These are phyloP conservation scores for Candida buenavistaensis DNA, from an alignment of 1,139 yeast species.

Conservation along the genomic window DNA sequence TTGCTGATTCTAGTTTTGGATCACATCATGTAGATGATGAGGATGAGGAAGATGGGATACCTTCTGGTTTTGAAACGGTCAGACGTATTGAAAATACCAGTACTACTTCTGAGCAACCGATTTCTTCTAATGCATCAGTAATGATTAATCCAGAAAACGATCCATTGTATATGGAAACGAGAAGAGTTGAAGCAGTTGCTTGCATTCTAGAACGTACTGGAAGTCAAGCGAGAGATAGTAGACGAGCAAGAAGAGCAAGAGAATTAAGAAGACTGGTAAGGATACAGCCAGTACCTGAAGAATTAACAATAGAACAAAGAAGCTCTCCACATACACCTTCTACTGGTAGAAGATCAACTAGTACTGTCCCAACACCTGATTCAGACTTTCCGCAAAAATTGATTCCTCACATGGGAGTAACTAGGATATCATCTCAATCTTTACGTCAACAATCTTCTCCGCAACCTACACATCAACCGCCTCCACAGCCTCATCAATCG, in stretches of 20 bases:
- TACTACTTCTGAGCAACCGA: background rate
- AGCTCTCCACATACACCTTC: too few relatives aligned
- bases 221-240: slow-evolving; percentile 10
- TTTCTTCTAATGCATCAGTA: too few relatives aligned
- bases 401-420: too few relatives aligned
- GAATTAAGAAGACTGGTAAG: slow-evolving; percentile 7
- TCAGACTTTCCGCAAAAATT: too few relatives aligned
- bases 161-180: background rate
- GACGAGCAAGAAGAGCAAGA: slow-evolving; percentile 9
- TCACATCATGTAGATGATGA: slow-evolving; percentile 1
- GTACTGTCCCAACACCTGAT: too few relatives aligned
- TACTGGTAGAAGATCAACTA: too few relatives aligned
- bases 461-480: too few relatives aligned
- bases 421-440: too few relatives aligned
- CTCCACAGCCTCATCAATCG: too few relatives aligned
- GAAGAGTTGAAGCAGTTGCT: slow-evolving; percentile 11
- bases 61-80: slow-evolving; percentile 8
- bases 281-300: background rate
- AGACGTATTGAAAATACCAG: background rate
- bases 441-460: too few relatives aligned
- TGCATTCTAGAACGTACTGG: slow-evolving; percentile 14
- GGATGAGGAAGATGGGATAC: slow-evolving; percentile 6
- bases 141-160: background rate
- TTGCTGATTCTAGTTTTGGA: slow-evolving; percentile 1
- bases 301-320: too few relatives aligned